Evolutionary conservation across 176 grass and related monocot species (phyloP).

Genomic region (Tillandsia fasciculata): DNA sequence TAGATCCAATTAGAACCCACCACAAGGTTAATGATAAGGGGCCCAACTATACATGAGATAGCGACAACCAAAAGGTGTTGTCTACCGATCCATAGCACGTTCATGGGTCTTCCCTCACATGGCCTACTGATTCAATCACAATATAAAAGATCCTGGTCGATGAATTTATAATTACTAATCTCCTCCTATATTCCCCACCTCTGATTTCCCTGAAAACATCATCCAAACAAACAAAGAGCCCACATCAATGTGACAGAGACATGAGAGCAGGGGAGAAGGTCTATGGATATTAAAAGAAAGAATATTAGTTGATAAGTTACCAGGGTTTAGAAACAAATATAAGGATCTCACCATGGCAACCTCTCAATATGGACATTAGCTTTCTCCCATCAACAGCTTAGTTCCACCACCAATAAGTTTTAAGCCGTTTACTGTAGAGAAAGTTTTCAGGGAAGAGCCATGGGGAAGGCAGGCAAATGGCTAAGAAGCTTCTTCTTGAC

Average conservation of each 20-base stretch:
- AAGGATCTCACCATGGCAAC: not conserved
- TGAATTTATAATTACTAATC: not conserved
- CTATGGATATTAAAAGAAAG: not conserved
- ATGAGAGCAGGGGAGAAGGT: not conserved
- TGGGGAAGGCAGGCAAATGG: constrained; percentile 22
- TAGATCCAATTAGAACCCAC: not conserved
- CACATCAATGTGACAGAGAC: not conserved
- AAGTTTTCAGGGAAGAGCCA: not conserved
- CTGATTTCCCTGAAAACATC: not conserved
- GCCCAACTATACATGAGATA: constrained; percentile 5
- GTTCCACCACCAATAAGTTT: not conserved
- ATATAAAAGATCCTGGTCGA: not conserved
- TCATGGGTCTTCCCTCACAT: constrained; percentile 15
- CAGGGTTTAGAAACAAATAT: not conserved
- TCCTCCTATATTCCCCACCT: not conserved
- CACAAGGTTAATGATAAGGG: not conserved
- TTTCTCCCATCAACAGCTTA: not conserved
- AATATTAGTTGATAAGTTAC: not conserved
- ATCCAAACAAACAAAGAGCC: not conserved
- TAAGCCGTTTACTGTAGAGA: not conserved
- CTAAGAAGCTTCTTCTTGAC: constrained; percentile 19
- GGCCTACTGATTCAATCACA: not conserved
- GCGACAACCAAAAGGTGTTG: constrained; percentile 11
- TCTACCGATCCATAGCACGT: constrained; percentile 9
- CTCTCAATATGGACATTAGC: not conserved